Base-by-base conservation (phyloP, 352 stramenopile genomes). In the Phytophthora quininea region DNA sequence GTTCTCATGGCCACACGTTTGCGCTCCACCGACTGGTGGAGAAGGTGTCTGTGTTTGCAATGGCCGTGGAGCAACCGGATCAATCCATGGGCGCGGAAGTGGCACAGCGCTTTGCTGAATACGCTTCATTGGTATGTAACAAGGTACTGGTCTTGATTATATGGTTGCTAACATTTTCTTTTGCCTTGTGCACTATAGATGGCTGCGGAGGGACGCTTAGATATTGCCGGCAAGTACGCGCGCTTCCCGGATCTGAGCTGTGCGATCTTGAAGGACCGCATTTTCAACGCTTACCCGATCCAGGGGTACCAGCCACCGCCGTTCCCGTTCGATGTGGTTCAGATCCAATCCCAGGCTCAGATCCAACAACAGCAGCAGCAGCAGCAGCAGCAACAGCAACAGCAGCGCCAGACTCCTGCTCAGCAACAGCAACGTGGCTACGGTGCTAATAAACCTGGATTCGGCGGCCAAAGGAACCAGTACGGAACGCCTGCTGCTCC, bases 21-120 rank as follows among this genome's bases (percentile, higher is more conserved):
- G 93, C 93, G 9, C 84, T 99, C 12, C 96, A 99, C 65, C 88
- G 98, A 42, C 96, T 99, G 60, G 93, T 99, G n/a, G 92, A 99
- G 70, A 98, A 98, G 76, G 92, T 98, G 2, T 97, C 94, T 57
- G 90, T 99, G 43, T 99, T 98, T 59, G 77, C 90, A 1, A 94
- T 97, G 67, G 85, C 91, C 30, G 86, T 93, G 29, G 88, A 96
- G 65, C 77, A 97, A 45, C 73, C 82, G 8, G 85, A 95, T 53
- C 89, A 94, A 66, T 88, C 84, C 12, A 87, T 98, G 71, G 89
- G 90, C 42, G 69, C 86, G 3, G 93, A 97, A 46, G 90, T 98
- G 37, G 89, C 89, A 2, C 74, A 85, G 49, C 82, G 96, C 38
- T 98, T 99, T 75, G 86, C 90, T 14, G 81, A 97, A 37, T 99